phyloP scores from a whole-genome alignment of 805 yeast genomes.

The Kazachstania africana region DNA sequence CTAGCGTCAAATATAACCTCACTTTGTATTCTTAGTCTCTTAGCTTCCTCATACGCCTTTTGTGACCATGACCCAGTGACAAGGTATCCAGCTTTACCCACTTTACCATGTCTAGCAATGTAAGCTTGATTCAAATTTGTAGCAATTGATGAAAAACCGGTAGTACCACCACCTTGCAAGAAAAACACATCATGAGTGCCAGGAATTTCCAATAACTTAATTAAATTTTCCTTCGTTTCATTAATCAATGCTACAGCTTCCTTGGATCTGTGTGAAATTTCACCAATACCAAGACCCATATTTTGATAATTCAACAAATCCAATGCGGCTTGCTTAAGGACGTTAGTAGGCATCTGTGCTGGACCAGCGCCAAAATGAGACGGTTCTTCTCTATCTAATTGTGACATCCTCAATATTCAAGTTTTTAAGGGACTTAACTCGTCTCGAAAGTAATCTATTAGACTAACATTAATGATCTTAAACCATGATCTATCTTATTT shows the following conservation, averaged over 20 bases:
- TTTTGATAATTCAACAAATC: constrained; percentile 66
- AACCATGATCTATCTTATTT: no score
- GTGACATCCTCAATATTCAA: no score
- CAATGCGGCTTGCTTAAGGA: constrained; percentile 75
- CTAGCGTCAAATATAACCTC: constrained; percentile 60
- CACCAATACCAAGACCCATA: constrained; percentile 82
- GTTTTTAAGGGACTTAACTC: no score
- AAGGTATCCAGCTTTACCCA: constrained; percentile 75
- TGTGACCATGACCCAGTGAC: constrained; percentile 92
- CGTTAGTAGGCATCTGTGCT: constrained; percentile 75
- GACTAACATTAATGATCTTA: no score
- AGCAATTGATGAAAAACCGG: constrained; percentile 83
- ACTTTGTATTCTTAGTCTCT: constrained; percentile 66
- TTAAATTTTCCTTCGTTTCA: constrained; percentile 57
- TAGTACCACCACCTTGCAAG: constrained; percentile 96
- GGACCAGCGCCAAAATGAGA: constrained; percentile 98
- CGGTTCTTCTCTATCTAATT: constrained; percentile 53
- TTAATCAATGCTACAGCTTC: constrained; percentile 72
- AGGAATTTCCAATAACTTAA: constrained; percentile 60
- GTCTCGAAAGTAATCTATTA: no score
- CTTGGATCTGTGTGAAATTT: constrained; percentile 87
- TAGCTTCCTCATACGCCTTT: constrained; percentile 80
- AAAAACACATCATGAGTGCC: constrained; percentile 91
- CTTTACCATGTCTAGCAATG: constrained; percentile 59
- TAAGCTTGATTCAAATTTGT: constrained; percentile 70